Conservation (phyloP, 768 basidiomycete species). For the Kwoniella sp. region DNA sequence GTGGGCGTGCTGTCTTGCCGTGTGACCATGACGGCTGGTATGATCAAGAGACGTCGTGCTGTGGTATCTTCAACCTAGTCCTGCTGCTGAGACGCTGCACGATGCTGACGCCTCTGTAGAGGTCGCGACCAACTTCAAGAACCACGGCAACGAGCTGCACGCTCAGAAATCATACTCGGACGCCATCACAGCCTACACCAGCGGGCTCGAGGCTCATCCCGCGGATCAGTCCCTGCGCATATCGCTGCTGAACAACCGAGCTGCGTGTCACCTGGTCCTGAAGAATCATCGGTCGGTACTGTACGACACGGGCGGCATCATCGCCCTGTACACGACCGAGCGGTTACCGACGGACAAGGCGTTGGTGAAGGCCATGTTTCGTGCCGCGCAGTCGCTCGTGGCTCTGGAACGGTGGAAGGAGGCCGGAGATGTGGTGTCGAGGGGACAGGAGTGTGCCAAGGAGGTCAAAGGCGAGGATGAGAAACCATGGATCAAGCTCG, state of each 20-base stretch:
- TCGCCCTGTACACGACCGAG: constrained; percentile 29
- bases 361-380: constrained; percentile 76
- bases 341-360: constrained; percentile 6
- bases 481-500: constrained; percentile 55
- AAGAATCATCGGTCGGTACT: constrained; percentile 87
- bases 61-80: no score
- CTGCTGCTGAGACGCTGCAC: no score
- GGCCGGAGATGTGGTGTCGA: constrained; percentile 75
- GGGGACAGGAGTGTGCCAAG: constrained; percentile 38
- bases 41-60: no score
- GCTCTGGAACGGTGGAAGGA: constrained; percentile 72
- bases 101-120: constrained; percentile 55
- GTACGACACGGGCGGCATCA: constrained; percentile 56
- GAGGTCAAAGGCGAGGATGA: constrained; percentile 57
- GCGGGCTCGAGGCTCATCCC: constrained; percentile 81
- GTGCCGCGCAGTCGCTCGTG: constrained; percentile 72
- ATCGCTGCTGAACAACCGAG: constrained; percentile 77
- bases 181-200: constrained; percentile 82
- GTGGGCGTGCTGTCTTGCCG: constrained; percentile 45
- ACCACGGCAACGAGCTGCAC: constrained; percentile 93
- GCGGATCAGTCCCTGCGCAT: constrained; percentile 54
- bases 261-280: constrained; percentile 83
- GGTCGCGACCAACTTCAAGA: constrained; percentile 84
- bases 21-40: neutral
- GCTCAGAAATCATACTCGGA: constrained; percentile 80